phyloP scores from a whole-genome alignment of 2,329 filamentous ascomycete genomes.

The Ophiostoma himal-ulmi region DNA sequence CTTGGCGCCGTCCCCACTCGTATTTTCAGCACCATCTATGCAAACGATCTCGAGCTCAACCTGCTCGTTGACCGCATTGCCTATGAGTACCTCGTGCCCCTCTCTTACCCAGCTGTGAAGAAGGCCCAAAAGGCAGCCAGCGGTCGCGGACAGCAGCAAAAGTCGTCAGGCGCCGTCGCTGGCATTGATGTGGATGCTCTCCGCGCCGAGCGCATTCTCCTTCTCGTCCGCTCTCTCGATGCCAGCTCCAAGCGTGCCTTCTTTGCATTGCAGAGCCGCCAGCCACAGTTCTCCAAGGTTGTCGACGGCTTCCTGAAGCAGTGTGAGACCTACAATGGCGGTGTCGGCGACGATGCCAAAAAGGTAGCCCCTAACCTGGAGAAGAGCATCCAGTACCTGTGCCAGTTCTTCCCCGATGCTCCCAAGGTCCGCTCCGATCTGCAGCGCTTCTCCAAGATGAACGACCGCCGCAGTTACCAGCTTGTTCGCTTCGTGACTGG shows the following conservation, averaged over 20 bases:
- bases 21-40: constrained; percentile 83
- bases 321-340: constrained; percentile 89
- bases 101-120: constrained; percentile 71
- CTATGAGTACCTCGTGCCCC: constrained; percentile 81
- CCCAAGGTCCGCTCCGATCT: constrained; percentile 68
- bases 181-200: constrained; percentile 66
- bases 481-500: constrained; percentile 81
- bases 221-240: constrained; percentile 74
- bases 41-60: constrained; percentile 82
- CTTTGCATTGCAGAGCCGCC: constrained; percentile 75
- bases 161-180: not conserved
- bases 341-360: constrained; percentile 68
- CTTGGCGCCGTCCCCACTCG: constrained; percentile 75
- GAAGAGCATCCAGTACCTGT: constrained; percentile 66
- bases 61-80: constrained; percentile 76
- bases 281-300: constrained; percentile 66
- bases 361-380: constrained; percentile 65
- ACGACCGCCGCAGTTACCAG: constrained; percentile 85
- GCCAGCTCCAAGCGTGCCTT: constrained; percentile 76
- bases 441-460: constrained; percentile 82
- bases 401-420: constrained; percentile 70
- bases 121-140: constrained; percentile 58
- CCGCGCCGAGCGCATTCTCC: constrained; percentile 74
- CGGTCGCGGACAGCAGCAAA: constrained; percentile 33
- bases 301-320: constrained; percentile 70